A percentile compares a stretch with the other conserved stretches of the same genome.
Conservation (phyloP, 2,329 filamentous ascomycete species). For the Kalaharituber pfeilii region DNA sequence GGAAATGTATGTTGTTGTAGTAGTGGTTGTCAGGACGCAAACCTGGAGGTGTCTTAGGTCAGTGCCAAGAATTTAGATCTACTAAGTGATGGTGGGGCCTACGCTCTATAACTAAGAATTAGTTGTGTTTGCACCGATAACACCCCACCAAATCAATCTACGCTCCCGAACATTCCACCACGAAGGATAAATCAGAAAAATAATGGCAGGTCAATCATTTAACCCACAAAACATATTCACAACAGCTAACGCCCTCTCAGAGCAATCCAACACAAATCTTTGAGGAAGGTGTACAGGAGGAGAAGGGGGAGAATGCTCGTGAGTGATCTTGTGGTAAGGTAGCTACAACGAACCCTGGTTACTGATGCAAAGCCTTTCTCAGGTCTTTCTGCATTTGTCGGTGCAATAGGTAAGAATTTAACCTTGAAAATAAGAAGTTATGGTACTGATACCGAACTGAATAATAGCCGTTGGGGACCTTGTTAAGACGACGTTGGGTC, state of each 20-base stretch:
- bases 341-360: not conserved
- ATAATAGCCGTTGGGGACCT: slow-evolving; percentile 66
- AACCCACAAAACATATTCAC: not conserved
- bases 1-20: not conserved
- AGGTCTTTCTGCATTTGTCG: slow-evolving; percentile 78
- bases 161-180: too few species aligned
- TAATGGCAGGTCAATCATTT: not conserved
- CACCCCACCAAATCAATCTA: not conserved
- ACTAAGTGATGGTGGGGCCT: slow-evolving; percentile 2
- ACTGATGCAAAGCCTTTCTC: slow-evolving; percentile 5
- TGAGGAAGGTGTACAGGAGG: slow-evolving; percentile 86
- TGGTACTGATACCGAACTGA: not conserved
- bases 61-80: not conserved
- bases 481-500: slow-evolving; percentile 91
- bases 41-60: not conserved
- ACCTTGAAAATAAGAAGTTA: not conserved
- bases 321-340: slow-evolving; percentile 6
- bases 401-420: slow-evolving; percentile 46
- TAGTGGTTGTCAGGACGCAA: not conserved
- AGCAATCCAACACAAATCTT: slow-evolving; percentile 90
- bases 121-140: slow-evolving; percentile 1
- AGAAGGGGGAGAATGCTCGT: slow-evolving; percentile 98
- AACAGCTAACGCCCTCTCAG: too few species aligned
- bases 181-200: not conserved
- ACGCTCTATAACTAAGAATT: too few species aligned